Conservation (phyloP, 73 alveolate species). For the Symbiodinium natans region DNA sequence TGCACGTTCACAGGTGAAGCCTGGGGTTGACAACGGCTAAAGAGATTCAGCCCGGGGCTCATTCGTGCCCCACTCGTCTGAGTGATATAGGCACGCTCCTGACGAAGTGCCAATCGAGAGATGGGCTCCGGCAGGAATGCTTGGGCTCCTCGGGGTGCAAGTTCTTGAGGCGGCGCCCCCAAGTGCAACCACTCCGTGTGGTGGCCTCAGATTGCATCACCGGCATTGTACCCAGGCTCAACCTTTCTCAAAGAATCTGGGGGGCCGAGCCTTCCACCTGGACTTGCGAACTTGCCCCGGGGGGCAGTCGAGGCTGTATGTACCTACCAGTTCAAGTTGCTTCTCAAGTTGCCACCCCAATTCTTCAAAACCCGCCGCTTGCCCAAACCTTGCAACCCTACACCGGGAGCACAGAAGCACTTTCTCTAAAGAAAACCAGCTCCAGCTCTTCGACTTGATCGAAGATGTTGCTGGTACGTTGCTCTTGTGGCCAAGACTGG, state of each 20-base stretch:
- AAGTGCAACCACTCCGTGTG: constrained; percentile 78
- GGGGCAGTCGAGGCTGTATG: constrained; percentile 30
- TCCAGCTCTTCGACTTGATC: background rate
- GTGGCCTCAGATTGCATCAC: too few relatives aligned
- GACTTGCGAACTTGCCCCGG: constrained; percentile 29
- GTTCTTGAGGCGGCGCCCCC: constrained; percentile 53
- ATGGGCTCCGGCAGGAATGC: background rate
- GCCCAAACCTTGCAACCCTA: too few relatives aligned
- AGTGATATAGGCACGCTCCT: constrained; percentile 67
- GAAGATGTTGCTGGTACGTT: too few relatives aligned
- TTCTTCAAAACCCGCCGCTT: too few relatives aligned
- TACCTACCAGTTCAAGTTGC: background rate
- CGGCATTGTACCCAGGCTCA: too few relatives aligned
- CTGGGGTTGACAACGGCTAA: background rate
- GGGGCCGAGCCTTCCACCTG: constrained; percentile 25
- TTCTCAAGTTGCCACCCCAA: too few relatives aligned
- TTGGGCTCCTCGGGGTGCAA: background rate
- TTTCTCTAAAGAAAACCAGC: background rate
- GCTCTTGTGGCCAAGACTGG: background rate
- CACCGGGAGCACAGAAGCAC: background rate
- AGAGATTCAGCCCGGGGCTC: background rate
- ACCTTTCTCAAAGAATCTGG: too few relatives aligned
- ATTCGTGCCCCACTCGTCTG: constrained; percentile 87
- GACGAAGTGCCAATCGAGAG: background rate
- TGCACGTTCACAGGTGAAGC: background rate